Base-by-base conservation (phyloP, 768 basidiomycete species). In the Hygrocybe coccinea region DNA sequence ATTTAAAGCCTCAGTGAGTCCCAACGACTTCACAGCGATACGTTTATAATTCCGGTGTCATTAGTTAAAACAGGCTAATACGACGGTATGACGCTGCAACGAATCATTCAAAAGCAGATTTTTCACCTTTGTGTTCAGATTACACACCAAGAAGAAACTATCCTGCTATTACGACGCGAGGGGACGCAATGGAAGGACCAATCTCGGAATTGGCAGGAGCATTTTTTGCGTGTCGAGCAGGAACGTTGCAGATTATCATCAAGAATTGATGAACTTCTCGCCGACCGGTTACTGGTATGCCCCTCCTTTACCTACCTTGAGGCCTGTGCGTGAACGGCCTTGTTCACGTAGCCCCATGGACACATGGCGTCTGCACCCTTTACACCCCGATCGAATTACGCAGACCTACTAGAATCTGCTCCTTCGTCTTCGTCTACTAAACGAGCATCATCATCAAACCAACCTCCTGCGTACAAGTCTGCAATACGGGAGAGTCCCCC, bases 181-280 rank as follows among this genome's bases (percentile, higher is more conserved):
- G 74, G 80, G 0, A 71, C 69, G 0, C 86, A 89, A 52, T 88
- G 86, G 86, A 88, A 87, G 67, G 81, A 84, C 49, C 88, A 89
- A 61, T 80, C 86, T 0, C 74, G 76, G 52, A 85, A 85, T 61
- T 90, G 88, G 88, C 89, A 89, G 66, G 87, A 87, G 19, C 86
- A 88, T 61, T 89, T 87, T 66, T 71, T 84, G 36, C 81, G 86
- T 14, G 85, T 87, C 44, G 87, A 90, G 58, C 76, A 84, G 54
- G 86, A 89, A 55, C 78, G 86, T 54, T 79, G 76, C 29, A 74
- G 76, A 5, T 76, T 88, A 11, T 73, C 81, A 7, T 76, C 77
- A 4, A 75, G 81, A 39, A 65, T 85, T 9, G 83, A 85, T 44
- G 84, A 86, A 52, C 75, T 87, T 2, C 65, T 84, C 8, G 67